Conservation (phyloP, 192 early-diverging fungal genomes). For the Spizellomyces punctatus region DNA sequence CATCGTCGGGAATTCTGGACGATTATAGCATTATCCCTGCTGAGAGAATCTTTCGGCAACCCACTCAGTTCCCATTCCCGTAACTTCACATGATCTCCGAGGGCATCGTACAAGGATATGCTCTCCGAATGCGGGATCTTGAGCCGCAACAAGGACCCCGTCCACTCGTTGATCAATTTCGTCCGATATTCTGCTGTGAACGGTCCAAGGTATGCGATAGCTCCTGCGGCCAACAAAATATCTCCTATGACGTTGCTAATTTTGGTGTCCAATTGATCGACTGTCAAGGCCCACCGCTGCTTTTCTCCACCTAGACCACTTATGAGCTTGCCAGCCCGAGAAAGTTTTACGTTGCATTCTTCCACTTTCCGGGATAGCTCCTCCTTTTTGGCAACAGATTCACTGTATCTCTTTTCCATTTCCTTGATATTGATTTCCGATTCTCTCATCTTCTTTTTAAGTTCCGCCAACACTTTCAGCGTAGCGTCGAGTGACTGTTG, state of each 20-base stretch:
- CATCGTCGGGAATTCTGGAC: constrained; percentile 64
- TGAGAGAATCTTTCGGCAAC: constrained; percentile 59
- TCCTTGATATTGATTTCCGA: constrained; percentile 66
- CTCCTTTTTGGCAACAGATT: constrained; percentile 65
- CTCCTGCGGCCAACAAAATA: constrained; percentile 56
- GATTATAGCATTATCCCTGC: constrained; percentile 63
- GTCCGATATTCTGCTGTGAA: constrained; percentile 60
- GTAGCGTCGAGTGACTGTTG: constrained; percentile 61
- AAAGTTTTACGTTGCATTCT: constrained; percentile 59
- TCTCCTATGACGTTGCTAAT: constrained; percentile 62
- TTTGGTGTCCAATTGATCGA: constrained; percentile 58
- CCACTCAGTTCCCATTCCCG: constrained; percentile 61
- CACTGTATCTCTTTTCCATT: constrained; percentile 62
- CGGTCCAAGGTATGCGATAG: constrained; percentile 63
- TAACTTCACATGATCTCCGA: constrained; percentile 64
- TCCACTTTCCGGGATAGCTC: constrained; percentile 64
- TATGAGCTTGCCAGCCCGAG: constrained; percentile 62
- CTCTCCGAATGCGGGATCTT: constrained; percentile 68
- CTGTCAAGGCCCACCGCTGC: constrained; percentile 60
- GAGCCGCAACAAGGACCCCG: constrained; percentile 42
- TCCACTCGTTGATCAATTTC: constrained; percentile 56
- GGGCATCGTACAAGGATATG: constrained; percentile 51
- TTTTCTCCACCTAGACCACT: constrained; percentile 60
- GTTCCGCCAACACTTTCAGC: constrained; percentile 55
- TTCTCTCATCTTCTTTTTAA: constrained; percentile 62